Evolutionary conservation across 192 early-diverging fungal genomes (phyloP).

Genomic region (Coemansia sp.): DNA sequence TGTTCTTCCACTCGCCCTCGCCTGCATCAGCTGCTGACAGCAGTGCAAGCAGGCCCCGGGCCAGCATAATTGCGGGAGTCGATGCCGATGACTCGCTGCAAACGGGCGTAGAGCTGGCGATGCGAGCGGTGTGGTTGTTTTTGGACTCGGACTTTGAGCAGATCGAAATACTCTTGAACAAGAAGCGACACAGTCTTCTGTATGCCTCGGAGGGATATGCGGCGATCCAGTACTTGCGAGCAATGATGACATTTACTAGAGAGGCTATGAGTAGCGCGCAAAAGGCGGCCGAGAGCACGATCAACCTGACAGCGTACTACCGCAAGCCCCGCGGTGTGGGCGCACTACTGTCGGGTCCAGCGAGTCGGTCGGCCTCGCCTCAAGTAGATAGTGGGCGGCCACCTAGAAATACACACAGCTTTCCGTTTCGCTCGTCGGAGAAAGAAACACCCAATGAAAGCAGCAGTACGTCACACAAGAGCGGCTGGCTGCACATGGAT

Average conservation of each 20-base stretch:
- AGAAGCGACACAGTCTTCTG: conserved; percentile 59
- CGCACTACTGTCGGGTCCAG: conserved; percentile 30
- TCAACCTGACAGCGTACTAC: conserved; percentile 62
- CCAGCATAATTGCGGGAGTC: conserved; percentile 26
- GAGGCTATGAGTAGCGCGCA: conserved; percentile 69
- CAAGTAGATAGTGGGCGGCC: conserved; percentile 47
- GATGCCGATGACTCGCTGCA: conserved; percentile 44
- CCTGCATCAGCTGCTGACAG: not conserved
- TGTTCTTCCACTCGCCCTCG: conserved; percentile 2
- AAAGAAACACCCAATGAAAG: conserved; percentile 60
- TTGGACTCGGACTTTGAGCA: conserved; percentile 75
- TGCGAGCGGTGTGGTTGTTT: conserved; percentile 71
- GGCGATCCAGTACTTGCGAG: conserved; percentile 69
- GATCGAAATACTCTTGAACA: conserved; percentile 62
- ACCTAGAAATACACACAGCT: conserved; percentile 53
- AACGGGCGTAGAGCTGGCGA: conserved; percentile 61
- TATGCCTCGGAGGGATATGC: conserved; percentile 76
- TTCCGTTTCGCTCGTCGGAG: conserved; percentile 4
- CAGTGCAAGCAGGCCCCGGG: not conserved
- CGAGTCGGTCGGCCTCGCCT: conserved; percentile 50
- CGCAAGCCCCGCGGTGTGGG: conserved; percentile 62
- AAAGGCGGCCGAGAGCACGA: conserved; percentile 63
- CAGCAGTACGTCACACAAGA: conserved; percentile 9
- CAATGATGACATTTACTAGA: conserved; percentile 77
- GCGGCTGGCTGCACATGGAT: conserved; percentile 24